phyloP scores from a whole-genome alignment of 495 filamentous ascomycete genomes.

The Jackrogersella multiformis region DNA sequence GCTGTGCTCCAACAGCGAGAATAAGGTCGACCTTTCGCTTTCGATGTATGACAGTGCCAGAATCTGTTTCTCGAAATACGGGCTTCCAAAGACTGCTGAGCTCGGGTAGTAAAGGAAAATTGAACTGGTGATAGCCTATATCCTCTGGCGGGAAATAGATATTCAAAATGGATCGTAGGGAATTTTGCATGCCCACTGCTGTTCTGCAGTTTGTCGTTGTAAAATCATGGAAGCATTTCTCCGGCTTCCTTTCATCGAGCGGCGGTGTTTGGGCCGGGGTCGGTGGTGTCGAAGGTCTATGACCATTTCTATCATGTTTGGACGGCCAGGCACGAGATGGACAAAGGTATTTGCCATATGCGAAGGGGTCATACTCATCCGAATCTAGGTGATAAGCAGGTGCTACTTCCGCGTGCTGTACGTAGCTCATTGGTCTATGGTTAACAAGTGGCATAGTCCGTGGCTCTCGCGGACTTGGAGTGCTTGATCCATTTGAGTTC shows the following conservation, averaged over 20 bases:
- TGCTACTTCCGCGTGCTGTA: constrained; percentile 17
- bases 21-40: constrained; percentile 54
- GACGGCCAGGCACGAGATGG: constrained; percentile 10
- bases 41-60: constrained; percentile 26
- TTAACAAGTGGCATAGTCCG: background rate
- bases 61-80: constrained; percentile 47
- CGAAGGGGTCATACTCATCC: constrained; percentile 49
- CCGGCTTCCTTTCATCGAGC: background rate
- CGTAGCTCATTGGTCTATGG: constrained; percentile 7
- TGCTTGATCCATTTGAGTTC: background rate
- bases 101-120: constrained; percentile 49
- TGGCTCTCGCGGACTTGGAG: constrained; percentile 10
- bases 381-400: constrained; percentile 15
- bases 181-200: constrained; percentile 55
- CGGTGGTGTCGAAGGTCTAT: constrained; percentile 37
- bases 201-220: constrained; percentile 46
- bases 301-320: constrained; percentile 15
- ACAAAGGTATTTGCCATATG: constrained; percentile 29
- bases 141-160: constrained; percentile 50
- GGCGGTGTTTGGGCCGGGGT: constrained; percentile 41
- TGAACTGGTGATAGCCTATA: constrained; percentile 48
- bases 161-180: constrained; percentile 51
- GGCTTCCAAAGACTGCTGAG: constrained; percentile 54
- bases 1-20: constrained; percentile 55
- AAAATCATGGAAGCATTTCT: constrained; percentile 50